Evolutionary conservation across 75 land plant genomes (phyloP).

Genomic region (Selaginella tamariscina): DNA sequence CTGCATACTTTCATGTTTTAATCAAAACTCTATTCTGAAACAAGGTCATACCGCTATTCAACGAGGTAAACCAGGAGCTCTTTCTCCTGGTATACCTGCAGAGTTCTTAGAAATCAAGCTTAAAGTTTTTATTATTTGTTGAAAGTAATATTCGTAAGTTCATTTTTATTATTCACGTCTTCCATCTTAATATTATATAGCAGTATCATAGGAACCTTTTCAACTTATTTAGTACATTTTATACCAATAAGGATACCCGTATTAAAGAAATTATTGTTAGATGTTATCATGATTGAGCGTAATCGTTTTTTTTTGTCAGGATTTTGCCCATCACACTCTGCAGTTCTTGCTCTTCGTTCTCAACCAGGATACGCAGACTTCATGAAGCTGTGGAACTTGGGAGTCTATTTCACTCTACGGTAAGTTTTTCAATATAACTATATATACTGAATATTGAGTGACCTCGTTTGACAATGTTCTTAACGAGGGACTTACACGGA

Average conservation of each 20-base stretch:
- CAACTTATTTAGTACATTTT: too few relatives aligned
- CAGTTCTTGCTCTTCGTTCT: slow-evolving; percentile 56
- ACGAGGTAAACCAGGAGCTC: slow-evolving; percentile 77
- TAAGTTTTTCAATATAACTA: slow-evolving; percentile 17
- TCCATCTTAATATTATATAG: too few relatives aligned
- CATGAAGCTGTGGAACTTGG: slow-evolving; percentile 84
- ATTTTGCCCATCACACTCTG: slow-evolving; percentile 66
- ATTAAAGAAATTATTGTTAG: too few relatives aligned
- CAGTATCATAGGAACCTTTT: too few relatives aligned
- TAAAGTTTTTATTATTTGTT: slow-evolving; percentile 55
- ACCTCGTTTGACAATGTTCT: slow-evolving; percentile 61
- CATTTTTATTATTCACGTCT: not conserved
- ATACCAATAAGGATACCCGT: too few relatives aligned
- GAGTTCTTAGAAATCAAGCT: slow-evolving; percentile 69
- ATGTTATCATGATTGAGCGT: not conserved
- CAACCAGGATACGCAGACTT: slow-evolving; percentile 62
- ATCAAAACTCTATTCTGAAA: slow-evolving; percentile 88
- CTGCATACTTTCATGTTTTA: slow-evolving; percentile 7
- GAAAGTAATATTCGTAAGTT: slow-evolving; percentile 60
- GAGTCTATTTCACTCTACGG: slow-evolving; percentile 84
- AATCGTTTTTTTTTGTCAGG: slow-evolving; percentile 34
- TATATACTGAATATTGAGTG: slow-evolving; percentile 21
- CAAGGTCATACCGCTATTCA: slow-evolving; percentile 70
- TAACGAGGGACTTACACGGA: slow-evolving; percentile 18
- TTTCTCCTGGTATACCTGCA: slow-evolving; percentile 91